Conservation (phyloP, 2,329 filamentous ascomycete species). For the Myriosclerotinia curreyana region DNA sequence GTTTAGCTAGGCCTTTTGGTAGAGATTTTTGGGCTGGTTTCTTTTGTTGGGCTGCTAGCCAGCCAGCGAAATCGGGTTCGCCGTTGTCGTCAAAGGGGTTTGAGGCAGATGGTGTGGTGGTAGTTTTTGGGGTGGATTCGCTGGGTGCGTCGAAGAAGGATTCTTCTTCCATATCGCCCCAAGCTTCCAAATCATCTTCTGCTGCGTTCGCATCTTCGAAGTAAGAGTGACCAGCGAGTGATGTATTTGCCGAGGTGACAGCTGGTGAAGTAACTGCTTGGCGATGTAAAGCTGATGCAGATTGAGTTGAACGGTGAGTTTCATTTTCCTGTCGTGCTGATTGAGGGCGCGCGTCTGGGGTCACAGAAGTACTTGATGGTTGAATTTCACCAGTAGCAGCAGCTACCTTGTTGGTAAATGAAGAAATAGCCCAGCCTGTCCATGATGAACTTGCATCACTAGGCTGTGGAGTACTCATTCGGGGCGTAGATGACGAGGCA, state of each 20-base stretch:
- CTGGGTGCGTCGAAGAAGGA: slow-evolving; percentile 43
- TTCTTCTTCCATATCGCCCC: slow-evolving; percentile 64
- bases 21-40: slow-evolving; percentile 57
- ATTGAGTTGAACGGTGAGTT: slow-evolving; percentile 41
- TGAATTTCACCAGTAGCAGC: slow-evolving; percentile 84
- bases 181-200: slow-evolving; percentile 65
- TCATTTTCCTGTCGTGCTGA: slow-evolving; percentile 44
- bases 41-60: slow-evolving; percentile 87
- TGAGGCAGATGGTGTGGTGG: slow-evolving; percentile 37
- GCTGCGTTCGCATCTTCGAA: slow-evolving; percentile 56
- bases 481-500: slow-evolving; percentile 51
- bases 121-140: slow-evolving; percentile 29
- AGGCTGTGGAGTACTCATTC: slow-evolving; percentile 75
- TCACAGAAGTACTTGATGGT: slow-evolving; percentile 45
- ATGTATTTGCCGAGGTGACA: slow-evolving; percentile 45
- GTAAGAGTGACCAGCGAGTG: slow-evolving; percentile 49
- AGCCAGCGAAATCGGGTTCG: slow-evolving; percentile 94
- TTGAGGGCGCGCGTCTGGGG: slow-evolving; percentile 44
- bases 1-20: slow-evolving; percentile 79
- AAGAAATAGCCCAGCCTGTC: slow-evolving; percentile 98
- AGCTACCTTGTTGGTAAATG: slow-evolving; percentile 92
- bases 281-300: slow-evolving; percentile 58
- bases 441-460: slow-evolving; percentile 64
- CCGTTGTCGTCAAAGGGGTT: slow-evolving; percentile 74
- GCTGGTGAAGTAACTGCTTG: slow-evolving; percentile 57